Conservation (phyloP, 1,139 yeast genomes). For the Debaryomycetaceae sp. region DNA sequence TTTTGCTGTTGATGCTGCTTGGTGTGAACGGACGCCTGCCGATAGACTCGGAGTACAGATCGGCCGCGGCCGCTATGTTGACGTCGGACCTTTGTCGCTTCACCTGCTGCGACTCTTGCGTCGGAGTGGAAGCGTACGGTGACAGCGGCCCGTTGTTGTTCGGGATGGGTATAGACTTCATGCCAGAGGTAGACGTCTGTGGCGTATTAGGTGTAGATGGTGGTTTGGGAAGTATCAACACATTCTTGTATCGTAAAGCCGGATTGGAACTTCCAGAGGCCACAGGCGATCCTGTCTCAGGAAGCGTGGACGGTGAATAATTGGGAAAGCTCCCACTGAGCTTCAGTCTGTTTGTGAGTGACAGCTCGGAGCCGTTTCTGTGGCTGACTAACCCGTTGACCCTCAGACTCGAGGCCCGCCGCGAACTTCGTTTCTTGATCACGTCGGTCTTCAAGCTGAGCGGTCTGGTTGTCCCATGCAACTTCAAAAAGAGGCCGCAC, state of each 20-base stretch:
- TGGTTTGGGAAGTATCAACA: constrained; percentile 45
- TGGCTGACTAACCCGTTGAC: neutral
- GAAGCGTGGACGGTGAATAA: constrained; percentile 1
- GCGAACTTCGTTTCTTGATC: constrained; percentile 51
- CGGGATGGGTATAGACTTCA: constrained; percentile 28
- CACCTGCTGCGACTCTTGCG: constrained; percentile 27
- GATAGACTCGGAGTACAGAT: constrained; percentile 9
- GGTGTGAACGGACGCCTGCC: constrained; percentile 10
- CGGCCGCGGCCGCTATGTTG: constrained; percentile 13
- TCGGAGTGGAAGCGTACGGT: constrained; percentile 6
- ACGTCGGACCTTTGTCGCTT: constrained; percentile 44
- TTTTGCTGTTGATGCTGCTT: constrained; percentile 8
- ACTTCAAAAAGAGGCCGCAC: constrained; percentile 54
- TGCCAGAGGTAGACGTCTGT: constrained; percentile 10
- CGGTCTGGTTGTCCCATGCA: constrained; percentile 59
- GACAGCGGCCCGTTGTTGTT: constrained; percentile 20
- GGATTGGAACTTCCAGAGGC: constrained; percentile 2
- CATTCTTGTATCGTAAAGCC: constrained; percentile 30
- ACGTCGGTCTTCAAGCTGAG: constrained; percentile 55
- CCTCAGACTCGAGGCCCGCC: constrained; percentile 18
- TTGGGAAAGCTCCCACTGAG: constrained; percentile 1
- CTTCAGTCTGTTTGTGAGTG: constrained; percentile 2
- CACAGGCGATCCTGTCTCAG: constrained; percentile 5
- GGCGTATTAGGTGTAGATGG: constrained; percentile 9
- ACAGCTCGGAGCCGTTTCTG: constrained; percentile 2